Evolutionary conservation across 768 basidiomycete species (phyloP), one percentile per base, ranked within the genome.

Genomic region (Mycena maculata): DNA sequence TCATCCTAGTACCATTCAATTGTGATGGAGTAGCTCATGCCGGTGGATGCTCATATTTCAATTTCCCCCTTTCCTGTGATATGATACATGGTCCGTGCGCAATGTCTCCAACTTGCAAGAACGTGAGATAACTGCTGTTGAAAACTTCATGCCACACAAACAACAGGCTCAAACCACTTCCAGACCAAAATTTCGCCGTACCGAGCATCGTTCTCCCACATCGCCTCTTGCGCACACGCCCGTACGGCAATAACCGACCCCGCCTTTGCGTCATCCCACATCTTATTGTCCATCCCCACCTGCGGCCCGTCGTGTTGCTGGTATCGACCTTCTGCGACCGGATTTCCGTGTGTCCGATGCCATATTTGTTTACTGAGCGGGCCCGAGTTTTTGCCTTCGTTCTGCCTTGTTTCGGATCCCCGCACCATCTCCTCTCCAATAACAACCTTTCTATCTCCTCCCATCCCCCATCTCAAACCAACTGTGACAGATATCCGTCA

Each of bases 131-230:
- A n/a, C n/a, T n/a, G n/a, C n/a, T n/a, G n/a, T n/a, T n/a, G n/a
- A n/a, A 36, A 36, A 7, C 13, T 36, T 36, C 33, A 36, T 7
- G 33, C 33, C 6, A 36, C 33, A 36, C 33, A 36, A 38, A 57
- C 55, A 23, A 64, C 63, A 25, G 63, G 56, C 56, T 58, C 63
- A 22, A 65, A 65, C 63, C 63, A 65, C 30, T 59, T 65, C 63
- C 56, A 65, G 0, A 65, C 48, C 39, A 49, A 30, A 44, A 58
- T 54, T 25, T 65, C 56, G 7, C 55, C 63, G 39, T 59, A 65
- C 28, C 30, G 27, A 23, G 55, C 55, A 27, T 59, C 49, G 31
- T 65, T 65, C 56, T 50, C 56, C 63, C 56, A 52, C 48, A 31
- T 2, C 16, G 56, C 55, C 48, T 65, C 56, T 49, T 65, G 55